phyloP scores from a whole-genome alignment of 345 rosid species.

The Dovyalis caffra region DNA sequence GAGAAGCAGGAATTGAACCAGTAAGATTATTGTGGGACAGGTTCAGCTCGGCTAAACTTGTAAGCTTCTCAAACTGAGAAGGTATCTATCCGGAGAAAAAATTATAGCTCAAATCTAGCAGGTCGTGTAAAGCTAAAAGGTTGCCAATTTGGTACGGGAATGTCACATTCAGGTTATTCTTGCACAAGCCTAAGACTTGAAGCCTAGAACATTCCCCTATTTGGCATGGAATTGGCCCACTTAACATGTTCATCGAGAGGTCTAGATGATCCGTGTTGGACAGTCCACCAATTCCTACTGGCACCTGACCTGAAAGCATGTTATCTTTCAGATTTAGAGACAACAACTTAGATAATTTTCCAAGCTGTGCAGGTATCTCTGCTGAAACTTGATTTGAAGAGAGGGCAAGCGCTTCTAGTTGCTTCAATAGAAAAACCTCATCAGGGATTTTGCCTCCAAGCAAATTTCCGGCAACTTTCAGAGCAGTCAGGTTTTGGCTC shows the following conservation, averaged over 20 bases:
- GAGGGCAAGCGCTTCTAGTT: constrained; percentile 23
- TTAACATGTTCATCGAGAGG: constrained; percentile 27
- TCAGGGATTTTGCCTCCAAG: constrained; percentile 22
- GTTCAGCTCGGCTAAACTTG: constrained; percentile 28
- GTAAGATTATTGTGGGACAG: constrained; percentile 37
- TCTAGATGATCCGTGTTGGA: constrained; percentile 11
- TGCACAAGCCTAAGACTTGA: constrained; percentile 6
- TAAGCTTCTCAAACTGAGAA: constrained; percentile 31
- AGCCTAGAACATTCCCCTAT: constrained; percentile 25
- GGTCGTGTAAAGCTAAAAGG: constrained; percentile 25
- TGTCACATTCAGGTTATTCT: constrained; percentile 21
- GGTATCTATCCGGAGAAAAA: constrained; percentile 37
- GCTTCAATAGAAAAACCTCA: constrained; percentile 19
- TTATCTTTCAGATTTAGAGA: constrained; percentile 18
- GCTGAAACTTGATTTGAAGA: constrained; percentile 29
- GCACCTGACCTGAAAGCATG: constrained; percentile 25
- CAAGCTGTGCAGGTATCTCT: constrained; percentile 20
- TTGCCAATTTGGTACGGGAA: constrained; percentile 35
- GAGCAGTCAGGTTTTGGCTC: constrained; percentile 11
- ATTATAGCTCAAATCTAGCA: constrained; percentile 43
- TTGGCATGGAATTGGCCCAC: constrained; percentile 30
- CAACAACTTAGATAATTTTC: constrained; percentile 18
- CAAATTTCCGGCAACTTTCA: constrained; percentile 22
- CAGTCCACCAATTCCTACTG: constrained; percentile 17
- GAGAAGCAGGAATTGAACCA: constrained; percentile 30